These are phyloP conservation scores for Fusarium sp. DNA, from an alignment of 2,329 filamentous ascomycete species.

Conservation along the genomic window DNA sequence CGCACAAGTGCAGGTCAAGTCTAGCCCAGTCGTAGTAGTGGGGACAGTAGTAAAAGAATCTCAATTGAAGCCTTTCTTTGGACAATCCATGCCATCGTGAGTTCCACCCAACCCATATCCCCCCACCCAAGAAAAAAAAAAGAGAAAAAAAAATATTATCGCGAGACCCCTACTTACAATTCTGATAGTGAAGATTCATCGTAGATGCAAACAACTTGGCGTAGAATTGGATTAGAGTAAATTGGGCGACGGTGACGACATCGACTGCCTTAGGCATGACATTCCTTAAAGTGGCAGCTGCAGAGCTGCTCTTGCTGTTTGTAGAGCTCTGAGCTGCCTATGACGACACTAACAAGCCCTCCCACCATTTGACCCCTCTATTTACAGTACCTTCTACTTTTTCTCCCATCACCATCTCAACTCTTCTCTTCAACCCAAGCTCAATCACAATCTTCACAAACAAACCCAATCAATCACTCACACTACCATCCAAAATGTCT, in stretches of 20 bases:
- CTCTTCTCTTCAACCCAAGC: neutral
- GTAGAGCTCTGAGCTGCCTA: slow-evolving; percentile 27
- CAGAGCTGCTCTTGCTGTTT: slow-evolving; percentile 10
- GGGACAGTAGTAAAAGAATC: neutral
- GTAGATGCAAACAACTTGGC: neutral
- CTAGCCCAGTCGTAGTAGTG: neutral
- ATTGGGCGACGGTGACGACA: slow-evolving; percentile 16
- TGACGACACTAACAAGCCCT: slow-evolving; percentile 26
- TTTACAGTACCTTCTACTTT: slow-evolving; percentile 23
- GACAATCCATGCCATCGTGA: slow-evolving; percentile 1
- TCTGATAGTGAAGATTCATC: neutral
- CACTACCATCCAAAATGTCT: slow-evolving; percentile 37
- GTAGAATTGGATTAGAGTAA: neutral
- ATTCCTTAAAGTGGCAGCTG: slow-evolving; percentile 17
- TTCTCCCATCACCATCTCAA: slow-evolving; percentile 3
- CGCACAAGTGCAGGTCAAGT: neutral
- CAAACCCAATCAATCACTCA: neutral
- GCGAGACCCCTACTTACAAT: neutral
- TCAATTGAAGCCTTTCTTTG: neutral
- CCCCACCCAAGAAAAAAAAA: slow-evolving; percentile 16
- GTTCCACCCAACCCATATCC: slow-evolving; percentile 4
- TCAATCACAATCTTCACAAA: neutral
- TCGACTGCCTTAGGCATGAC: slow-evolving; percentile 15
- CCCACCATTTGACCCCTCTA: slow-evolving; percentile 21
- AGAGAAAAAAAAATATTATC: neutral